Evolutionary conservation across 441 rosid genomes (phyloP).

Genomic region (Gossypium schwendimanii): DNA sequence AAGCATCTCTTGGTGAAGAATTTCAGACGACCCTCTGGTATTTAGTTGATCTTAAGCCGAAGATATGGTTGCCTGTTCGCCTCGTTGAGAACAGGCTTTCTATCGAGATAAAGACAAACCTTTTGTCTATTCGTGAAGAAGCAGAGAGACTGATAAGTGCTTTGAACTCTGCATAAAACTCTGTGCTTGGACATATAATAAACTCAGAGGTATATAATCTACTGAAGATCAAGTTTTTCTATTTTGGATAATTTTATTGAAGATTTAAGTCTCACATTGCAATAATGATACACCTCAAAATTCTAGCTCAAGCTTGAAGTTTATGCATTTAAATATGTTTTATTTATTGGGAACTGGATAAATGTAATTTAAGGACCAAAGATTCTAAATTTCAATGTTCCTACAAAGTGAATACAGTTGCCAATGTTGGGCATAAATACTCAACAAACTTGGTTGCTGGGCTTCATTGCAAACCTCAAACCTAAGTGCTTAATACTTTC

Average conservation of each 20-base stretch:
- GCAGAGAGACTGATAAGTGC: conserved; percentile 39
- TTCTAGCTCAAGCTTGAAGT: too few relatives aligned
- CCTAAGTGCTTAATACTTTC: background rate
- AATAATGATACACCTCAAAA: too few relatives aligned
- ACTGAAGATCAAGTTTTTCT: background rate
- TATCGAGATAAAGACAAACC: conserved; percentile 63
- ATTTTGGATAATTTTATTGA: background rate
- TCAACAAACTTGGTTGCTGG: conserved; percentile 10
- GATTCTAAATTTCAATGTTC: background rate
- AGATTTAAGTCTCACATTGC: too few relatives aligned
- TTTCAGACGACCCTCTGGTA: conserved; percentile 52
- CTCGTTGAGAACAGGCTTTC: conserved; percentile 74
- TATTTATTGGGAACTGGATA: too few relatives aligned
- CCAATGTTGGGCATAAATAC: background rate
- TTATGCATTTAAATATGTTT: too few relatives aligned
- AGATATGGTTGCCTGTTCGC: conserved; percentile 65
- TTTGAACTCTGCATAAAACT: conserved; percentile 10
- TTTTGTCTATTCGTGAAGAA: conserved; percentile 52
- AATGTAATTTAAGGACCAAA: background rate
- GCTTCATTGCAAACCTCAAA: conserved; percentile 23
- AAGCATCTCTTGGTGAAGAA: conserved; percentile 29
- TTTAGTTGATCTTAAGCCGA: conserved; percentile 60
- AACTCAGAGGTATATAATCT: background rate
- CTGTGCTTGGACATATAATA: background rate
- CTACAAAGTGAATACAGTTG: background rate